Percentiles rank a stretch among this genome's conserved stretches.
These are phyloP conservation scores for Amanita subjunquillea DNA, from an alignment of 768 basidiomycete genomes.

Conservation along the genomic window DNA sequence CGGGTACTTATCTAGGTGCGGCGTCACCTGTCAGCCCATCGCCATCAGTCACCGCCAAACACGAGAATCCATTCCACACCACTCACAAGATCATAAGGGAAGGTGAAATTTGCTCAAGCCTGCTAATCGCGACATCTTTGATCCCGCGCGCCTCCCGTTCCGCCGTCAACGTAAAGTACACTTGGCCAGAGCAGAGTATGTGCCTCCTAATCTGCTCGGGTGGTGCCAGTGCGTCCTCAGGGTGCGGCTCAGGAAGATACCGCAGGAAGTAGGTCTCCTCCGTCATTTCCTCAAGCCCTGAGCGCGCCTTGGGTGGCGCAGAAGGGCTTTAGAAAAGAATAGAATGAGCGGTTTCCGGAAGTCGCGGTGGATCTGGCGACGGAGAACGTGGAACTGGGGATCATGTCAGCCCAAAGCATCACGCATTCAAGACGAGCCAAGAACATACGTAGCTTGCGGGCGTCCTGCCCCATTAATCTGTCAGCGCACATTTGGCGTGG, in stretches of 20 bases:
- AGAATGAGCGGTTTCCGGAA: conserved; percentile 97
- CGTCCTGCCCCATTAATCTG: conserved; percentile 36
- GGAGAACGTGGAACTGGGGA: conserved; percentile 83
- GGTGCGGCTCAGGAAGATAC: conserved; percentile 79
- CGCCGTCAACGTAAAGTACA: conserved; percentile 81
- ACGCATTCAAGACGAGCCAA: neutral
- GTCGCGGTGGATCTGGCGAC: conserved; percentile 94
- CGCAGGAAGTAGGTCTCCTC: conserved; percentile 89
- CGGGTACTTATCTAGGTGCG: conserved; percentile 93
- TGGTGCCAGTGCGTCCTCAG: conserved; percentile 50
- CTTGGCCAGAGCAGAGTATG: conserved; percentile 90
- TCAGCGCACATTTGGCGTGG: conserved; percentile 6
- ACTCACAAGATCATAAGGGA: conserved; percentile 90
- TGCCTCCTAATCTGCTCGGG: conserved; percentile 88
- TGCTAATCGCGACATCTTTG: conserved; percentile 88
- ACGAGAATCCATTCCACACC: neutral
- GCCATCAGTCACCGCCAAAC: neutral
- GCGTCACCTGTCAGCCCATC: conserved; percentile 52
- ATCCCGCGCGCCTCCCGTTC: conserved; percentile 88
- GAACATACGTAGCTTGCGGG: conserved; percentile 78
- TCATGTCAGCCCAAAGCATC: neutral
- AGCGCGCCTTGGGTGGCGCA: conserved; percentile 93
- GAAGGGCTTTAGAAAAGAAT: conserved; percentile 95
- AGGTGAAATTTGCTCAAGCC: conserved; percentile 91
- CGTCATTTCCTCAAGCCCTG: conserved; percentile 78